Conservation (phyloP, 1,139 yeast species). For the Blastobotrys apis region DNA sequence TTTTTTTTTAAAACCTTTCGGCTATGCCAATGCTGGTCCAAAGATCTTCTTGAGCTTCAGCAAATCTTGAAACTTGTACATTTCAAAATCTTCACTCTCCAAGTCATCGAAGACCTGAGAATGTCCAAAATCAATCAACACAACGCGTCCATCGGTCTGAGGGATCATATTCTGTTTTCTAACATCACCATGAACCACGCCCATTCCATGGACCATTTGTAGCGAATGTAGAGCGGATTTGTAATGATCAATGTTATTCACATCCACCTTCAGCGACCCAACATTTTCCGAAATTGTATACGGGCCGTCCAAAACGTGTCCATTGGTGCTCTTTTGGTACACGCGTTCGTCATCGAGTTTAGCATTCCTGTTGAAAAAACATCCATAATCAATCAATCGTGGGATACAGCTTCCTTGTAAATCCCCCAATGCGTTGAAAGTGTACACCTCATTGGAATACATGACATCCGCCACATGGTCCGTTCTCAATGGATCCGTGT, state of each 20-base stretch:
- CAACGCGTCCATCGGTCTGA: slow-evolving; percentile 4
- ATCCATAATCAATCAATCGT: slow-evolving; percentile 11
- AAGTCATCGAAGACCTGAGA: slow-evolving; percentile 11
- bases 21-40: slow-evolving; percentile 1
- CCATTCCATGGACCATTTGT: slow-evolving; percentile 6
- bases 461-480: slow-evolving; percentile 12
- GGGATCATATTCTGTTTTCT: slow-evolving; percentile 12
- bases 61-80: slow-evolving; percentile 12
- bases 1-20: no score
- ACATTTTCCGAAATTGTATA: slow-evolving; percentile 11
- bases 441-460: slow-evolving; percentile 13
- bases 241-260: slow-evolving; percentile 5
- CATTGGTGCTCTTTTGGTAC: background rate
- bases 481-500: slow-evolving; percentile 4
- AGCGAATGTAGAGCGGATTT: slow-evolving; percentile 7
- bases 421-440: slow-evolving; percentile 7
- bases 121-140: slow-evolving; percentile 14
- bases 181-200: slow-evolving; percentile 13
- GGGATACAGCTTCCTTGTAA: slow-evolving; percentile 10
- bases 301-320: slow-evolving; percentile 12
- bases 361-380: slow-evolving; percentile 8
- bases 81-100: slow-evolving; percentile 8
- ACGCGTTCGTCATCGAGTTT: no score
- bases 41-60: slow-evolving; percentile 9
- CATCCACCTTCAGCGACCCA: slow-evolving; percentile 7